phyloP scores from a whole-genome alignment of 352 stramenopile genomes.

The Pythium apleroticum region DNA sequence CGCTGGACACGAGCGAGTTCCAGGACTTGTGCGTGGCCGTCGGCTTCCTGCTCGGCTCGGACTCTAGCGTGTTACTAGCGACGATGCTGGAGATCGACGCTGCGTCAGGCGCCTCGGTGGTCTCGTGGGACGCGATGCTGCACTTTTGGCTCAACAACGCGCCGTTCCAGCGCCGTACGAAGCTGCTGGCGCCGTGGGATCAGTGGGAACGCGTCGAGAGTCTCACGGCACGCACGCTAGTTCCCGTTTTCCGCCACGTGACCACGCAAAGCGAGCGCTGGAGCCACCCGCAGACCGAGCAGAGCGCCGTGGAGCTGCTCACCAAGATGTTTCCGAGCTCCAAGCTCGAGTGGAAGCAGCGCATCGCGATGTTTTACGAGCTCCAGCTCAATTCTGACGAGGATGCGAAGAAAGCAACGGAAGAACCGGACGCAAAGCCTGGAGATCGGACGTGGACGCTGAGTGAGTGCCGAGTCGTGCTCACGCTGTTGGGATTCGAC shows the following conservation, averaged over 20 bases:
- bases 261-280: conserved; percentile 46
- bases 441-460: conserved; percentile 20
- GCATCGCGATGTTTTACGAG: conserved; percentile 53
- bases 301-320: conserved; percentile 39
- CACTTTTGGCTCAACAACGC: conserved; percentile 47
- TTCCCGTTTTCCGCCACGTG: conserved; percentile 37
- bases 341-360: conserved; percentile 54
- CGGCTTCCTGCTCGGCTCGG: conserved; percentile 19
- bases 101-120: conserved; percentile 24
- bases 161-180: conserved; percentile 54
- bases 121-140: conserved; percentile 55
- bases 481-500: conserved; percentile 39
- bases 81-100: conserved; percentile 51
- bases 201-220: conserved; percentile 50
- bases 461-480: conserved; percentile 28
- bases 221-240: conserved; percentile 25
- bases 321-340: conserved; percentile 48
- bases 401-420: not conserved
- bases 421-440: not conserved
- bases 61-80: conserved; percentile 21
- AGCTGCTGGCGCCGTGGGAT: conserved; percentile 23
- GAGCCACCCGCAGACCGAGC: conserved; percentile 51
- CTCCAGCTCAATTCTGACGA: conserved; percentile 34
- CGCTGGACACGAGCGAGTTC: conserved; percentile 54
- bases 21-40: conserved; percentile 60